Evolutionary conservation across 768 basidiomycete species (phyloP).

Genomic region (Serendipita sp.): DNA sequence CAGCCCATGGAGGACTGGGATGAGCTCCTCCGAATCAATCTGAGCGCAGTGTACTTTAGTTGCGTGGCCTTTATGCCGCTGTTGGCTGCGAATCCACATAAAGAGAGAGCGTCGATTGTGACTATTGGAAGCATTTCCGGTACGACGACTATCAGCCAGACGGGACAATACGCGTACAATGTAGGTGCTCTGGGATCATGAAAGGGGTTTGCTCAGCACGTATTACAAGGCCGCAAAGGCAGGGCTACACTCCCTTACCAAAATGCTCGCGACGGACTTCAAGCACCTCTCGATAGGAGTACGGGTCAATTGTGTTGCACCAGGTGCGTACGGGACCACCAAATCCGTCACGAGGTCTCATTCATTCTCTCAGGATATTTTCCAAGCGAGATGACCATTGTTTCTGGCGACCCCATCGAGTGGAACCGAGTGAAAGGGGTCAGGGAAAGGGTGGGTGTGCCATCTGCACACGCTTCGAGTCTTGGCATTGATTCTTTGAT

Average conservation of each 20-base stretch:
- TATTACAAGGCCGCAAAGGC: neutral
- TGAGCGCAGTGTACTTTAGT: neutral
- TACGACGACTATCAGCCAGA: neutral
- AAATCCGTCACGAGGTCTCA: neutral
- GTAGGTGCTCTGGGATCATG: neutral
- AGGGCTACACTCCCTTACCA: neutral
- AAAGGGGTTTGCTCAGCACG: neutral
- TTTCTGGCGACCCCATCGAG: neutral
- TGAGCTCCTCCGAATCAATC: neutral
- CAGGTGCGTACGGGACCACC: neutral
- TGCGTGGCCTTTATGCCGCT: conserved; percentile 1
- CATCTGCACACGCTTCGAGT: neutral
- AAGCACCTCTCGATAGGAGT: neutral
- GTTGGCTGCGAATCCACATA: conserved; percentile 1
- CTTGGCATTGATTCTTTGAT: neutral
- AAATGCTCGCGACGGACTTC: conserved; percentile 1
- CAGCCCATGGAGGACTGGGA: conserved; percentile 7
- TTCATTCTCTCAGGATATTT: neutral
- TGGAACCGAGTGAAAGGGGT: neutral
- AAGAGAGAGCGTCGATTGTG: neutral
- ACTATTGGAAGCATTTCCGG: conserved; percentile 5
- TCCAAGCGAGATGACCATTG: conserved; percentile 4
- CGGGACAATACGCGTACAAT: conserved; percentile 1
- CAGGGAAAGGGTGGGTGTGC: neutral
- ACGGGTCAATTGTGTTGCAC: neutral